Evolutionary conservation across 768 basidiomycete species (phyloP).

Genomic region (Hygrocybe punicea): DNA sequence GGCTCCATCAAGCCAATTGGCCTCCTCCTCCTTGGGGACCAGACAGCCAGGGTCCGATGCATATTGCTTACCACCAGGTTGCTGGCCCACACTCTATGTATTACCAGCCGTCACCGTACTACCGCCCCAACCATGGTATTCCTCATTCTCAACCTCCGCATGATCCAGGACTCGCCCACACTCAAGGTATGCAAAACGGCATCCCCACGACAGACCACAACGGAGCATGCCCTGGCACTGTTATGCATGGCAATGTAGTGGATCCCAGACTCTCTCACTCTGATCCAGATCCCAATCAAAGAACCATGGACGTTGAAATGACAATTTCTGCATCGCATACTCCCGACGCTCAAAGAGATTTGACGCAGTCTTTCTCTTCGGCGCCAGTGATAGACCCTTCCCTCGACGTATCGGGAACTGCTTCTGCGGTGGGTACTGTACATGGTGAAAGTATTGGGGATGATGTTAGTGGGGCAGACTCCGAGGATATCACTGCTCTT

Average conservation of each 20-base stretch:
- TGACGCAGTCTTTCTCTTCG: neutral
- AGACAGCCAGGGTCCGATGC: constrained; percentile 30
- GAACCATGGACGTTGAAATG: neutral
- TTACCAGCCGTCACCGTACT: constrained; percentile 47
- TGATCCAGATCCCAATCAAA: neutral
- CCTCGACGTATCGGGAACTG: constrained; percentile 16
- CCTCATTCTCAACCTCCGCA: constrained; percentile 20
- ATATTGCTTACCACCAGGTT: constrained; percentile 31
- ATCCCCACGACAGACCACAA: neutral
- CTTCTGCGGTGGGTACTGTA: neutral
- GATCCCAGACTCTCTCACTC: neutral
- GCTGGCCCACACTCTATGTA: constrained; percentile 27
- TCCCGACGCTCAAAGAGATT: neutral
- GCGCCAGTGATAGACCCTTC: constrained; percentile 26
- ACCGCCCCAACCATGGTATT: constrained; percentile 37
- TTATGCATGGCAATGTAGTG: neutral
- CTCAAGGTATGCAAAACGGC: constrained; percentile 2
- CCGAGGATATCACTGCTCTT: neutral
- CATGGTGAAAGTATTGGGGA: neutral
- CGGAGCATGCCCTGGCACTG: neutral
- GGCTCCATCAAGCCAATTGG: constrained; percentile 45
- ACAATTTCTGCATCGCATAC: neutral
- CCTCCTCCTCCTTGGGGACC: constrained; percentile 39
- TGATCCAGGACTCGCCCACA: neutral
- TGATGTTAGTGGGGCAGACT: neutral